Evolutionary conservation across 305 asterid genomes (phyloP).

Genomic region (Fraxinus albicans): DNA sequence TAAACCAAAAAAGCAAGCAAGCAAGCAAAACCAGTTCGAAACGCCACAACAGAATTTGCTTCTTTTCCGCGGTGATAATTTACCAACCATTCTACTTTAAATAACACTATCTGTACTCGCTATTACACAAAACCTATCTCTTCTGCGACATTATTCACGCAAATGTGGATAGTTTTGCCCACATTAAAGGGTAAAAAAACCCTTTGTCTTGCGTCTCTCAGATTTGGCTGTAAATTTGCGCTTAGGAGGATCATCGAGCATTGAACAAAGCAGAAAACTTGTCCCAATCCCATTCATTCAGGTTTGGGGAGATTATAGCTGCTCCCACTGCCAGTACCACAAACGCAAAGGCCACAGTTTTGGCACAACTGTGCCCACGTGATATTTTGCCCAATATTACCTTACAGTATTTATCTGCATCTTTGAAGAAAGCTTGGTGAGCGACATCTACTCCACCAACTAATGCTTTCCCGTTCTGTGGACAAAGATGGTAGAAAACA

Average conservation of each 20-base stretch:
- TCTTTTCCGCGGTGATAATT: background rate
- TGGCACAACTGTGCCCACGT: slow-evolving; percentile 30
- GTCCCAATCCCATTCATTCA: slow-evolving; percentile 28
- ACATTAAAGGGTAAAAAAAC: background rate
- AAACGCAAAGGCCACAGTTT: slow-evolving; percentile 21
- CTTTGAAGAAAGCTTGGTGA: slow-evolving; percentile 27
- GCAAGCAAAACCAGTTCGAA: background rate
- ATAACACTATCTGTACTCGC: background rate
- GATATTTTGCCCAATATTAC: slow-evolving; percentile 28
- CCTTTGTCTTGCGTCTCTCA: background rate
- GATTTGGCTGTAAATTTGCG: background rate
- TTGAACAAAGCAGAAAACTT: slow-evolving; percentile 19
- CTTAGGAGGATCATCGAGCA: background rate
- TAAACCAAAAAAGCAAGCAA: background rate
- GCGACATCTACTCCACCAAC: slow-evolving; percentile 27
- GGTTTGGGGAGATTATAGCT: slow-evolving; percentile 14
- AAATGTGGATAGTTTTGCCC: background rate
- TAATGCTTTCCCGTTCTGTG: slow-evolving; percentile 37
- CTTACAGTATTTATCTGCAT: slow-evolving; percentile 36
- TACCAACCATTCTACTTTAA: background rate
- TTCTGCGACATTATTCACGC: background rate
- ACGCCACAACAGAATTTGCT: background rate
- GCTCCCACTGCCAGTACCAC: slow-evolving; percentile 32
- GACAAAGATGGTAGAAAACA: background rate
- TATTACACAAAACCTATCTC: background rate